A percentile compares a stretch with the other conserved stretches of the same genome.
These are phyloP conservation scores for Boletales sp. DNA, from an alignment of 768 basidiomycete species.

Conservation along the genomic window DNA sequence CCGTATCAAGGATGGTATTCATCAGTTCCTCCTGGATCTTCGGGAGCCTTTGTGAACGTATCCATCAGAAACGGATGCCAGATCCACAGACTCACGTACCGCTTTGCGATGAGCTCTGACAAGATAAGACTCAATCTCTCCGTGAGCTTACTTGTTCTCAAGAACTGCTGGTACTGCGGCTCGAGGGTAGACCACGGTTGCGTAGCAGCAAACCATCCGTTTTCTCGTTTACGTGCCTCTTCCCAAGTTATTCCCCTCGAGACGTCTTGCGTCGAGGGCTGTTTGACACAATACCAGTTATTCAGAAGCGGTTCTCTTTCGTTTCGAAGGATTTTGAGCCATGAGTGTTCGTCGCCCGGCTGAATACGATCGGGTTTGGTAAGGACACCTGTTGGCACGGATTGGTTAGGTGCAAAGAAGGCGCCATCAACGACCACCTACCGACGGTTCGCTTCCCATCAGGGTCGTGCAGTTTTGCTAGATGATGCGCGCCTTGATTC, in stretches of 20 bases:
- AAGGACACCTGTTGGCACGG: slow-evolving; percentile 28
- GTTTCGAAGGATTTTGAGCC: slow-evolving; percentile 56
- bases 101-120: slow-evolving; percentile 57
- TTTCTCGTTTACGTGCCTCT: slow-evolving; percentile 55
- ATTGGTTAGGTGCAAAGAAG: slow-evolving; percentile 38
- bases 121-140: slow-evolving; percentile 56
- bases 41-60: slow-evolving; percentile 46
- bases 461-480: slow-evolving; percentile 59
- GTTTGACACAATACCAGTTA: slow-evolving; percentile 40
- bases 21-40: slow-evolving; percentile 58
- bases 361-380: slow-evolving; percentile 68
- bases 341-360: slow-evolving; percentile 28
- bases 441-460: slow-evolving; percentile 69
- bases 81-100: slow-evolving; percentile 37
- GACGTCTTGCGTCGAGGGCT: slow-evolving; percentile 30
- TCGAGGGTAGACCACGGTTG: slow-evolving; percentile 57
- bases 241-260: slow-evolving; percentile 42
- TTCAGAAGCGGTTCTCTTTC: slow-evolving; percentile 36
- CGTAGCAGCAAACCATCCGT: slow-evolving; percentile 51
- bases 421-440: slow-evolving; percentile 41
- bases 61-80: not conserved
- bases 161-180: slow-evolving; percentile 42
- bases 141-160: slow-evolving; percentile 56
- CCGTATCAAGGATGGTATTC: slow-evolving; percentile 38
- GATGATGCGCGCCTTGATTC: slow-evolving; percentile 70